Conservation (phyloP, 2,329 filamentous ascomycete genomes). For the Cercospora beticola region DNA sequence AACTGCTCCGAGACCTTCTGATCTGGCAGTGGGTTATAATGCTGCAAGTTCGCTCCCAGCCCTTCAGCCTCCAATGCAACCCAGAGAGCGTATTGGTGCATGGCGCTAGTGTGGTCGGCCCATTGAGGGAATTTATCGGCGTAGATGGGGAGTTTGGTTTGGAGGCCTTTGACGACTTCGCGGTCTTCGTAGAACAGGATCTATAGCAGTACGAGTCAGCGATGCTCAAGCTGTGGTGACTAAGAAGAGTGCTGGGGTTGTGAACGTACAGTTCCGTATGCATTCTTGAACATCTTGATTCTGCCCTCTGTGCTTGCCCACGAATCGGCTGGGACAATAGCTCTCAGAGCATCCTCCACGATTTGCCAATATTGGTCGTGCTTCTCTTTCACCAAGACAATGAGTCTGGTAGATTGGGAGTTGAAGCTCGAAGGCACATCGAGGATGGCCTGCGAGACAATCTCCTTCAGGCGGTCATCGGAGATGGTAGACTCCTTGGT, state of each 20-base stretch:
- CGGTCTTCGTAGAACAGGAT: constrained; percentile 86
- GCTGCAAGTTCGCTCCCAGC: constrained; percentile 84
- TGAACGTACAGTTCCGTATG: constrained; percentile 68
- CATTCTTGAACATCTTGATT: constrained; percentile 64
- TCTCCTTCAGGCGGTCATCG: constrained; percentile 68
- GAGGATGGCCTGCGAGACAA: constrained; percentile 60
- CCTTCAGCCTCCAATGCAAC: constrained; percentile 79
- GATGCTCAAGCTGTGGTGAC: background rate
- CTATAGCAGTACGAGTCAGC: constrained; percentile 38
- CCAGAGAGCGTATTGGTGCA: constrained; percentile 81
- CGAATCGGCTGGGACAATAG: constrained; percentile 64
- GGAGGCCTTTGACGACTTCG: constrained; percentile 62
- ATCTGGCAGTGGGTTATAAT: constrained; percentile 88
- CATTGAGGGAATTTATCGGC: constrained; percentile 76
- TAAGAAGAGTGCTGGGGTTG: background rate
- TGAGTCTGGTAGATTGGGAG: constrained; percentile 75
- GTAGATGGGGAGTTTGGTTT: constrained; percentile 70
- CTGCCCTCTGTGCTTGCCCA: constrained; percentile 56
- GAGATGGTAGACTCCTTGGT: constrained; percentile 64
- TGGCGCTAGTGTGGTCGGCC: constrained; percentile 74
- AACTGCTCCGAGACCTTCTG: constrained; percentile 67
- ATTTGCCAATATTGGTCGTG: constrained; percentile 88
- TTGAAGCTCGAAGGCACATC: constrained; percentile 83
- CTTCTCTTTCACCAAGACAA: constrained; percentile 77
- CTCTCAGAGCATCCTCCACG: constrained; percentile 62